phyloP scores from a whole-genome alignment of 83 land plant genomes.

The Picea abies region DNA sequence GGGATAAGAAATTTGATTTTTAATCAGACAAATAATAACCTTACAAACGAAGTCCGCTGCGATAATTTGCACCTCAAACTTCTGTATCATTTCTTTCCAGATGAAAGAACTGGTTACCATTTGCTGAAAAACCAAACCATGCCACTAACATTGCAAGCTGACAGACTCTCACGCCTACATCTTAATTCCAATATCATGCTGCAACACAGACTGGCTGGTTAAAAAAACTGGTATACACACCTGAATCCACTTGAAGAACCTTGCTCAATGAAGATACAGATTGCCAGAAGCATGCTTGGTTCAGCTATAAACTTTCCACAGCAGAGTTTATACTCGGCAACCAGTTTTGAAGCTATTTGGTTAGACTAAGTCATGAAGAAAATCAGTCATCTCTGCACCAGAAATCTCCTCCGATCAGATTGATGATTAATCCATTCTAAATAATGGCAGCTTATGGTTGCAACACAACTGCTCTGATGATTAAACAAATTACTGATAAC shows the following conservation, averaged over 20 bases:
- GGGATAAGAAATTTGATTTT: background rate
- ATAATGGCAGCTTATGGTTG: too few relatives aligned
- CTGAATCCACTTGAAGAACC: background rate
- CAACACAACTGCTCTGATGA: too few relatives aligned
- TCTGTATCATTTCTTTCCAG: too few relatives aligned
- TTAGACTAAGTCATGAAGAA: background rate
- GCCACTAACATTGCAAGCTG: background rate
- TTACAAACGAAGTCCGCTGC: background rate
- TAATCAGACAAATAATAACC: background rate
- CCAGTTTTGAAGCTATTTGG: conserved; percentile 1
- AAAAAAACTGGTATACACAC: background rate
- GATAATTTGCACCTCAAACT: too few relatives aligned
- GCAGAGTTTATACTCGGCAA: background rate
- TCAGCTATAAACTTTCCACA: background rate
- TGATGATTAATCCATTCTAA: background rate
- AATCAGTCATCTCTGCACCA: background rate
- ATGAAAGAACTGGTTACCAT: background rate
- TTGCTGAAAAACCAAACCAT: background rate
- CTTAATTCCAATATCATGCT: background rate
- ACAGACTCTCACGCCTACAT: background rate
- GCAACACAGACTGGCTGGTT: background rate
- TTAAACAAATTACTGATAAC: background rate
- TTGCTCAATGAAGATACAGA: background rate
- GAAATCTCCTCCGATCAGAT: background rate
- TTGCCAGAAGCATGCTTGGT: background rate